These are phyloP conservation scores for Puccinia sorghi DNA, from an alignment of 1,284 basidiomycete genomes.

Conservation along the genomic window DNA sequence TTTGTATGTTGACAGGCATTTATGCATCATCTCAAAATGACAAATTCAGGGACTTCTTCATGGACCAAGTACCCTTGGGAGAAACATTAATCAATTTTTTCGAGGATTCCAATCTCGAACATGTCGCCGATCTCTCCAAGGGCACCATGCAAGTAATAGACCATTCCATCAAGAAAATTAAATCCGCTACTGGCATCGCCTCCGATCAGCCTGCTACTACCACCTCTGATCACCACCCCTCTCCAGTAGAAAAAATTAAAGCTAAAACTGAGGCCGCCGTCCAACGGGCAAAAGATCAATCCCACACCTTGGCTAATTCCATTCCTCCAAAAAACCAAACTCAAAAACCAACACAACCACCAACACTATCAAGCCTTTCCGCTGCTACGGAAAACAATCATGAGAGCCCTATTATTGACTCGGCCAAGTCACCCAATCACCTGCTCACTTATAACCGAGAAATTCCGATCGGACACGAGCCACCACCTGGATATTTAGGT, in stretches of 20 bases:
- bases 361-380: no score
- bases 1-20: slow-evolving; percentile 9
- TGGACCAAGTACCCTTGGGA: slow-evolving; percentile 72
- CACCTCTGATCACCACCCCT: background rate
- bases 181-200: slow-evolving; percentile 9
- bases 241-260: slow-evolving; percentile 7
- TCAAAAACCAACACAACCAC: background rate
- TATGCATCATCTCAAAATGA: slow-evolving; percentile 73
- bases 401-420: background rate
- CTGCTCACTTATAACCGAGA: slow-evolving; percentile 57
- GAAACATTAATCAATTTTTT: slow-evolving; percentile 75
- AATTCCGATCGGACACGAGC: slow-evolving; percentile 86
- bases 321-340: background rate
- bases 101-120: slow-evolving; percentile 65
- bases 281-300: slow-evolving; percentile 17
- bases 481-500: slow-evolving; percentile 77
- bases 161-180: slow-evolving; percentile 21
- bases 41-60: slow-evolving; percentile 76
- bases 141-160: slow-evolving; percentile 11
- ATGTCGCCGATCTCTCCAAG: slow-evolving; percentile 39
- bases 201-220: background rate
- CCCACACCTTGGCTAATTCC: background rate
- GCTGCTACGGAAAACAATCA: background rate
- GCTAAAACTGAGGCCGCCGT: slow-evolving; percentile 37
- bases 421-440: background rate